Base-by-base conservation (phyloP, 2,329 filamentous ascomycete species). In the Hypoxylon sp. region DNA sequence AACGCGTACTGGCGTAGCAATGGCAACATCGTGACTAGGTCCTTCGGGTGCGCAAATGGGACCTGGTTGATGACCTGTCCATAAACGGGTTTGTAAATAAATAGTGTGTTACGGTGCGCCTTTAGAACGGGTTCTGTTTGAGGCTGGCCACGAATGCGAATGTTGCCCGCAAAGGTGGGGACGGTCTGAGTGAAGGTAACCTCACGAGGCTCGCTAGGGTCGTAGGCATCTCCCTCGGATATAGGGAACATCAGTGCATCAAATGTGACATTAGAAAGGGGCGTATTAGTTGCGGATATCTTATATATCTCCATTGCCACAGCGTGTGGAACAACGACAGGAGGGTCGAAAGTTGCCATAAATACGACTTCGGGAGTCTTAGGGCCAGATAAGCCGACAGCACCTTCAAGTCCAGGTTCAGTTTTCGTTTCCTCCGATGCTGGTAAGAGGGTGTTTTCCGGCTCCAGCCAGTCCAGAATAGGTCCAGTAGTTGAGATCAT, bases 11-110 rank as follows among this genome's bases (percentile, higher is more conserved):
- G 93, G 13, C 93, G 85, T 14, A 96, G 82, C 3, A 86, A 83
- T 0, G 93, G 92, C n/a, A 97, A 84, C 76, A 94, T 88, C 59
- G 88, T 85, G 5, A 94, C 82, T 3, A 97, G 81, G 76, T 97
- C 92, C 54, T 89, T 87, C 0, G 93, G 93, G 74, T 97, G 93
- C 2, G 89, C 88, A 75, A 97, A 95, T 0, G 92, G 89, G 33
- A 96, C 83, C 61, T 91, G 88, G 0, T 86, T 87, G 8, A 97
- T 78, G 2, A 85, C 84, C 62, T 90, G 87, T 0, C 90, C 91
- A 72, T 91, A 93, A 8, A 94, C 92, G 1, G 89, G 87, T 78
- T 93, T 93, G 60, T 92, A 88, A 17, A 94, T 87, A 70, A 88
- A 89, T 1, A 96, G 83, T 0, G 86, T 88, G 75, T 91, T 92